Conservation (phyloP, 352 stramenopile species). For the Phytophthora macrochlamydospora region DNA sequence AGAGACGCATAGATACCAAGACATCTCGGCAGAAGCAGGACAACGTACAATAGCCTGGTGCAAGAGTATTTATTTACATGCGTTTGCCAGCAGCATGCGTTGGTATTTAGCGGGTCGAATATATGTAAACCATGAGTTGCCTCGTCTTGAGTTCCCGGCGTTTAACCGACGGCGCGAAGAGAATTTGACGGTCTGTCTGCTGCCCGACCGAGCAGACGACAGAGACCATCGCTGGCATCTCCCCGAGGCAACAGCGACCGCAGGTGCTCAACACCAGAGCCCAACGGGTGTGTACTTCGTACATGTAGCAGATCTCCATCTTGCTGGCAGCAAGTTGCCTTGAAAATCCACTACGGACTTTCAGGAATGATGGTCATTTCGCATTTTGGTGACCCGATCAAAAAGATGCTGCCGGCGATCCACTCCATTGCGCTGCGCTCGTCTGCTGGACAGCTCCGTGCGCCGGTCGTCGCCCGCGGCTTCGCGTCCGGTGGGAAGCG, state of each 20-base stretch:
- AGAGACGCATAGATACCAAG: constrained; percentile 17
- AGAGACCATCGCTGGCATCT: not conserved
- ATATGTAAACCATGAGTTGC: constrained; percentile 16
- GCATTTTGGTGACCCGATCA: not conserved
- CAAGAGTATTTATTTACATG: constrained; percentile 51
- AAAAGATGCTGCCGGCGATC: constrained; percentile 9
- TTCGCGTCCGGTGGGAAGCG: constrained; percentile 55
- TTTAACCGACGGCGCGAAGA: constrained; percentile 9
- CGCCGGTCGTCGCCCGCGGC: constrained; percentile 21
- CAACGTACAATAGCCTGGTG: constrained; percentile 19
- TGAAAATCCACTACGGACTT: too few relatives aligned
- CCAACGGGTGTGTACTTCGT: too few relatives aligned
- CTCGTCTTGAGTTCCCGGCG: not conserved
- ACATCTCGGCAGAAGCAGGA: constrained; percentile 2
- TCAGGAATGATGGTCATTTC: not conserved
- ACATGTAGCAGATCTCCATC: not conserved
- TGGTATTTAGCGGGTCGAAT: constrained; percentile 19
- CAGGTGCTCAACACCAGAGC: too few relatives aligned
- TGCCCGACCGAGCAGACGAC: constrained; percentile 17
- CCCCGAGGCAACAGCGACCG: too few relatives aligned
- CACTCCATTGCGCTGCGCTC: constrained; percentile 5
- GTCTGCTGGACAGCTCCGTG: constrained; percentile 6
- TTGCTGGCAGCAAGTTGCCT: not conserved
- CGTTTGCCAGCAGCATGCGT: constrained; percentile 3
- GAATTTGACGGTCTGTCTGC: constrained; percentile 18